Evolutionary conservation across 2,329 filamentous ascomycete species (phyloP).

Genomic region (Ascochyta pisi): DNA sequence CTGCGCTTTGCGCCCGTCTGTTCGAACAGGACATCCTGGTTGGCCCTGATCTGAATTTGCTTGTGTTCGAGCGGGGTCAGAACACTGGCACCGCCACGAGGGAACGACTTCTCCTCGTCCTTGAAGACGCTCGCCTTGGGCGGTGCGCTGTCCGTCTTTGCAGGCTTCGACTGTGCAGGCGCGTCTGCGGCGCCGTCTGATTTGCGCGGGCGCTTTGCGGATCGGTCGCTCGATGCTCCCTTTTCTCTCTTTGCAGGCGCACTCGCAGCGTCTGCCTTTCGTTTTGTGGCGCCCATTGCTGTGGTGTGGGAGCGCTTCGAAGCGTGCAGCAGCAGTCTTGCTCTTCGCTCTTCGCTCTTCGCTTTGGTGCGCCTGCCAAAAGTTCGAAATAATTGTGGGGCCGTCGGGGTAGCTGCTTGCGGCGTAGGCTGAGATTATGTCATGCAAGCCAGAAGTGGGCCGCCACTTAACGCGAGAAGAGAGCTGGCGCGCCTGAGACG

Average conservation of each 20-base stretch:
- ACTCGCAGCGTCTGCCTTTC: constrained; percentile 52
- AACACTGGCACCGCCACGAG: constrained; percentile 87
- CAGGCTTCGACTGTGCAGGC: constrained; percentile 39
- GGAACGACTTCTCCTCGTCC: constrained; percentile 89
- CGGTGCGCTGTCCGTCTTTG: constrained; percentile 30
- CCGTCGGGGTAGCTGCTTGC: neutral
- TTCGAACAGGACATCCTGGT: constrained; percentile 89
- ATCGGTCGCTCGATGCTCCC: constrained; percentile 36
- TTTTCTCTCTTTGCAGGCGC: constrained; percentile 43
- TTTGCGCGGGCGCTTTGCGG: constrained; percentile 48
- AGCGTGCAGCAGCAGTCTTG: constrained; percentile 15
- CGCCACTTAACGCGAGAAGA: constrained; percentile 26
- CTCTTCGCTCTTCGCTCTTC: constrained; percentile 17
- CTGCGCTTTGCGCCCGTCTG: constrained; percentile 68
- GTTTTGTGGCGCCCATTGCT: constrained; percentile 55
- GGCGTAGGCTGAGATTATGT: neutral
- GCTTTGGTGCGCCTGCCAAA: constrained; percentile 19
- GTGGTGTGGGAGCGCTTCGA: constrained; percentile 15
- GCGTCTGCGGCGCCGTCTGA: constrained; percentile 39
- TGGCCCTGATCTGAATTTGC: constrained; percentile 93
- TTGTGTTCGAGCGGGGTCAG: constrained; percentile 94
- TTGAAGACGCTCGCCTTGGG: constrained; percentile 56
- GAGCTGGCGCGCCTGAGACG: constrained; percentile 3
- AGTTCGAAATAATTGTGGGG: constrained; percentile 30
- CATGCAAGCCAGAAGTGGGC: neutral